Conservation (phyloP, 2,329 filamentous ascomycete genomes). For the Xylaria sp. region DNA sequence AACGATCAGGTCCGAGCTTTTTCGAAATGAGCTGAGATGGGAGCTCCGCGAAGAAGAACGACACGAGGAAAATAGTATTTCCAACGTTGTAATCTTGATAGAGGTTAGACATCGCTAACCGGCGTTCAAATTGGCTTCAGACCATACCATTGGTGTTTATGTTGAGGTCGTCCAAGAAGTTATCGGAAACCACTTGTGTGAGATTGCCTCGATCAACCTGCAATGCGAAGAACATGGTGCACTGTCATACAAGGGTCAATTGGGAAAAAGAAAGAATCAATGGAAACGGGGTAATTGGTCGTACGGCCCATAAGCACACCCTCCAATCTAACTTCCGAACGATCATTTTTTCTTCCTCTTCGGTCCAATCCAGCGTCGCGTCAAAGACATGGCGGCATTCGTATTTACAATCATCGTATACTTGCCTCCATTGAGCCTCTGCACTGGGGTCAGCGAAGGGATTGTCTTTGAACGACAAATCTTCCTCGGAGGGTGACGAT, state of each 20-base stretch:
- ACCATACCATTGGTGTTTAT: constrained; percentile 56
- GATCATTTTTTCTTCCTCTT: constrained; percentile 63
- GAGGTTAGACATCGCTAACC: constrained; percentile 10
- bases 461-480: constrained; percentile 28
- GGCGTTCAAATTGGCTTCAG: constrained; percentile 44
- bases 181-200: constrained; percentile 68
- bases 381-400: constrained; percentile 68
- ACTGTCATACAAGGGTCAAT: constrained; percentile 45
- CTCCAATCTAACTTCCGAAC: constrained; percentile 60
- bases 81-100: constrained; percentile 63
- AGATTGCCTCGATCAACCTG: constrained; percentile 72
- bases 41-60: constrained; percentile 67
- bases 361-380: constrained; percentile 63
- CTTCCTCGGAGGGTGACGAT: constrained; percentile 29
- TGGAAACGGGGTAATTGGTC: constrained; percentile 8
- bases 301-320: constrained; percentile 56
- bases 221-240: constrained; percentile 70
- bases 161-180: constrained; percentile 66
- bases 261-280: not conserved
- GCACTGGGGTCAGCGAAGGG: constrained; percentile 37
- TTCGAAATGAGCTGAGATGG: constrained; percentile 71
- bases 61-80: constrained; percentile 64
- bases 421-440: constrained; percentile 50
- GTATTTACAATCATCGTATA: constrained; percentile 56
- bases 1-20: constrained; percentile 53